A percentile compares a stretch with the other conserved stretches of the same genome.
Evolutionary conservation across 1,284 basidiomycete species (phyloP).

Genomic region (Xanthoconium separans): DNA sequence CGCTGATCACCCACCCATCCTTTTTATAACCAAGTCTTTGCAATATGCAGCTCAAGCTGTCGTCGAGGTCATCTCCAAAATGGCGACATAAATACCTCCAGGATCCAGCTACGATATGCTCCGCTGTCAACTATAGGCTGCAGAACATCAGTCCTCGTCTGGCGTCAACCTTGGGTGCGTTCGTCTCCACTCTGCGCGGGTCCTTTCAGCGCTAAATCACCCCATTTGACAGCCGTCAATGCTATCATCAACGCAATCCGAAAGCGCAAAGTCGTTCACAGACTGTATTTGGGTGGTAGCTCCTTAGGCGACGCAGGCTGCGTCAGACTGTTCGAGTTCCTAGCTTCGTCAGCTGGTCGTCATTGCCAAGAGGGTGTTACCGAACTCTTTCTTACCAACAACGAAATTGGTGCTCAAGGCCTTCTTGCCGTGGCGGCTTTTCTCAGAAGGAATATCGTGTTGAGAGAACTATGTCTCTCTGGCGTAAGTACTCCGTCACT

Average conservation of each 20-base stretch:
- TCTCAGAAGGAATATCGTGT: slow-evolving; percentile 43
- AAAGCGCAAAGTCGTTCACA: slow-evolving; percentile 31
- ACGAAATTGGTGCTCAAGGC: slow-evolving; percentile 54
- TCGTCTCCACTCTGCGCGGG: background rate
- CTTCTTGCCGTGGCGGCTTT: slow-evolving; percentile 54
- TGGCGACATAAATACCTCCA: slow-evolving; percentile 25
- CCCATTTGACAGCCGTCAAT: slow-evolving; percentile 16
- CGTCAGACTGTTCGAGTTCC: slow-evolving; percentile 51
- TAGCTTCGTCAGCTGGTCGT: slow-evolving; percentile 48
- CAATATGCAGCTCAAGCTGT: slow-evolving; percentile 29
- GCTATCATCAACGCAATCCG: slow-evolving; percentile 30
- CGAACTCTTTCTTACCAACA: slow-evolving; percentile 59
- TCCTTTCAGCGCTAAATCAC: background rate
- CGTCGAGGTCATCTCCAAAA: slow-evolving; percentile 22
- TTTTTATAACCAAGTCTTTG: background rate
- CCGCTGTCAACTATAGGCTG: slow-evolving; percentile 21
- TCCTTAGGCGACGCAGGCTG: slow-evolving; percentile 52
- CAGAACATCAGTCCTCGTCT: slow-evolving; percentile 30
- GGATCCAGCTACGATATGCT: slow-evolving; percentile 34
- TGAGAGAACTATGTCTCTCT: slow-evolving; percentile 56
- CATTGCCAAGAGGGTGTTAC: slow-evolving; percentile 41
- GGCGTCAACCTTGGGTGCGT: slow-evolving; percentile 29
- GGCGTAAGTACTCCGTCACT: slow-evolving; percentile 48
- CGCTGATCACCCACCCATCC: no score
- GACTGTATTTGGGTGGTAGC: slow-evolving; percentile 30